Conservation (phyloP, 2,329 filamentous ascomycete species). For the Cladosporium sp. region DNA sequence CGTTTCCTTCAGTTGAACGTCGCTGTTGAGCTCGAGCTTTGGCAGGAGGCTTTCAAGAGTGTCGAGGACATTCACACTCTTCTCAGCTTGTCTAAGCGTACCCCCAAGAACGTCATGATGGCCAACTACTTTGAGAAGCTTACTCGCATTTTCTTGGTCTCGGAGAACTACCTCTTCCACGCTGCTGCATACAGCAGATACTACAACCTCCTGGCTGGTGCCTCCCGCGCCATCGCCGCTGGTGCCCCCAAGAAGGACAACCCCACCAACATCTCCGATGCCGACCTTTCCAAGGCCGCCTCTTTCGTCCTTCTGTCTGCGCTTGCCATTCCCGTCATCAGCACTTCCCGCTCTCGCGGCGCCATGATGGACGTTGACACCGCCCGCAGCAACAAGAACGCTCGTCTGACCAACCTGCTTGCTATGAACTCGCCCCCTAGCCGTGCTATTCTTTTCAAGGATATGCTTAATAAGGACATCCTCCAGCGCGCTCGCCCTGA, state of each 20-base stretch:
- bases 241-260: conserved; percentile 93
- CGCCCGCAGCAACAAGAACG: conserved; percentile 98
- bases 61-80: conserved; percentile 99
- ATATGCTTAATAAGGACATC: conserved; percentile 91
- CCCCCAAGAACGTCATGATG: conserved; percentile 99
- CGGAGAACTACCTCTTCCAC: conserved; percentile 99
- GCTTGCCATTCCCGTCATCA: conserved; percentile 98
- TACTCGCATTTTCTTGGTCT: conserved; percentile 96
- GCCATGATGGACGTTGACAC: conserved; percentile 96
- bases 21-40: conserved; percentile 93
- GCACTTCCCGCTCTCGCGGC: conserved; percentile 92
- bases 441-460: conserved; percentile 88
- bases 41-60: conserved; percentile 99
- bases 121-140: conserved; percentile 99
- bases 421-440: conserved; percentile 90
- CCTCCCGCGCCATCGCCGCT: conserved; percentile 75
- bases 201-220: conserved; percentile 93
- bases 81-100: conserved; percentile 94
- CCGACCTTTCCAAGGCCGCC: conserved; percentile 88
- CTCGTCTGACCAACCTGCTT: conserved; percentile 89
- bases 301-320: conserved; percentile 95
- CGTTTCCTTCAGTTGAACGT: conserved; percentile 98
- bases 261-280: conserved; percentile 76
- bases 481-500: conserved; percentile 90
- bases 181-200: conserved; percentile 96